These are phyloP conservation scores for Yamadazyma diospyri DNA, from an alignment of 1,139 yeast species.

Conservation along the genomic window DNA sequence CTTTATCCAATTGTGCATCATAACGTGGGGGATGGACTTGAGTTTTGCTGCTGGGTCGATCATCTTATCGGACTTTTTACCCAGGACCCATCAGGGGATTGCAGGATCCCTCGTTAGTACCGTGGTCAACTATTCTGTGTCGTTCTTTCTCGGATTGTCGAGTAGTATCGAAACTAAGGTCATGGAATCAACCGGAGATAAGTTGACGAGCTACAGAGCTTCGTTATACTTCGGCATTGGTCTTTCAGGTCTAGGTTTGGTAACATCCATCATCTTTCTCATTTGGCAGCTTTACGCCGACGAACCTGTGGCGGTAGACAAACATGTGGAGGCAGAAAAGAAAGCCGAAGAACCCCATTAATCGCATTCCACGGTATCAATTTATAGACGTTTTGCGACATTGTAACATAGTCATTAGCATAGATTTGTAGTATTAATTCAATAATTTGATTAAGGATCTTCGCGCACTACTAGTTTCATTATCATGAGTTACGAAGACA, in stretches of 20 bases:
- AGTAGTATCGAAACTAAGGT: slow-evolving; percentile 45
- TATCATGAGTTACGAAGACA: slow-evolving; percentile 6
- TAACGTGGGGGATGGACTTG: slow-evolving; percentile 58
- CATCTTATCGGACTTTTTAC: slow-evolving; percentile 47
- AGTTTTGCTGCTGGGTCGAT: slow-evolving; percentile 58
- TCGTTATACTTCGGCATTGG: slow-evolving; percentile 43
- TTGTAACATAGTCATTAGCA: neutral
- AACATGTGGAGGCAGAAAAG: neutral
- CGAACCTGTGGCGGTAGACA: neutral
- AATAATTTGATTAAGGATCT: neutral
- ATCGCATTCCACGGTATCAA: too few relatives aligned
- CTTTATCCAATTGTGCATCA: slow-evolving; percentile 45
- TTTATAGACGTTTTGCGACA: too few relatives aligned
- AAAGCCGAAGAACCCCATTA: too few relatives aligned
- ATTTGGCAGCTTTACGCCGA: slow-evolving; percentile 17
- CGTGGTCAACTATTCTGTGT: slow-evolving; percentile 51
- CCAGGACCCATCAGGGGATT: slow-evolving; percentile 54
- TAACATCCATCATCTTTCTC: slow-evolving; percentile 28
- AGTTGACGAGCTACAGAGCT: slow-evolving; percentile 37
- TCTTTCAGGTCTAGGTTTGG: slow-evolving; percentile 32
- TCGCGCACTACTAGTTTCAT: neutral
- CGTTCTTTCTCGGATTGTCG: slow-evolving; percentile 50
- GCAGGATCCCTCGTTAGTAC: slow-evolving; percentile 58
- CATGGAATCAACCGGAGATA: slow-evolving; percentile 16
- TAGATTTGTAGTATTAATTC: neutral